Base-by-base conservation (phyloP, 257 asterid genomes). In the Cinchona pubescens region DNA sequence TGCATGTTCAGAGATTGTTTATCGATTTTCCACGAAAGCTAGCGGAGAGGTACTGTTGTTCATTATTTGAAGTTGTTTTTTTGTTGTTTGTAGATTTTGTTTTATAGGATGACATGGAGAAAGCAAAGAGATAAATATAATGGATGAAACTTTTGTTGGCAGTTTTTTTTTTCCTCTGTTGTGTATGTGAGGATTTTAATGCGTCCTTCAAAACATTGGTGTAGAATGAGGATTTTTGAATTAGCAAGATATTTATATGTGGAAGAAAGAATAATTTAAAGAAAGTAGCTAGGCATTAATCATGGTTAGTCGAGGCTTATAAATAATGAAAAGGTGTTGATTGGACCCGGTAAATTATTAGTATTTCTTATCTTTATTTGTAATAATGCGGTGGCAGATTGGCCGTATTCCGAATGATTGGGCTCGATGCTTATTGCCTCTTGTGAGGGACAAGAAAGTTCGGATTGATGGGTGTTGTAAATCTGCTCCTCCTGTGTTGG, bases 331-430 rank as follows among this genome's bases (percentile, higher is more conserved):
- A 65, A 2, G 30, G 48, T 23, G 11, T 65, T 43, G 25, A 29
- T 32, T 30, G 58, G 21, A 27, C 18, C 67, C 60, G 69, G n/a
- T 58, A 14, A 45, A 25, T n/a, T 16, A 76, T 45, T 69, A 46
- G 34, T 69, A 46, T 46, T 69, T 34, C 7, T 45, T 53, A 30
- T 14, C 13, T 34, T 9, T 60, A n/a, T 55, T 38, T 64, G 59
- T 78, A 63, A 62, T 67, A 21, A 75, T 46, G 55, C 34, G 61
- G 18, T 77, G 42, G 85, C 92, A 94, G 99, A 85, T 94, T 87
- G 99, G 99, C 49, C 97, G 99, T 69, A 91, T 94, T 82, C 99
- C 99, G 48, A 90, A 85, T 81, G 98, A 94, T 81, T 92, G 99
- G 99, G 93, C 92, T 83, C 89, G 97, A 69, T 92, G 96, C 66